Percentiles rank a stretch among this genome's conserved stretches.
phyloP scores from a whole-genome alignment of 1,284 basidiomycete genomes.

The Melanopsichium pennsylvanicum region DNA sequence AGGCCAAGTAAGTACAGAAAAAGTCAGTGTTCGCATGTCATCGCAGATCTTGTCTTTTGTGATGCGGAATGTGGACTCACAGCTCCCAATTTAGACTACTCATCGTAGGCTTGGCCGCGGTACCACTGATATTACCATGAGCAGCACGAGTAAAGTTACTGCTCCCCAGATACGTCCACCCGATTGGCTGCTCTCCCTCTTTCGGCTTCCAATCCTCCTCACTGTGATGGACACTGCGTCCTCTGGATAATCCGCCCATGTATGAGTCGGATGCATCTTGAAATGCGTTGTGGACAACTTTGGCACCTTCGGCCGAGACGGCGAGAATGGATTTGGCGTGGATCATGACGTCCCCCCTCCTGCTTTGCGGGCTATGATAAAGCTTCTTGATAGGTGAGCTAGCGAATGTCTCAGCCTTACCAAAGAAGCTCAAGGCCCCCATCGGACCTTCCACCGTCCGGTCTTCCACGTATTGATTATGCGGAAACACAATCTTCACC shows the following conservation, averaged over 20 bases:
- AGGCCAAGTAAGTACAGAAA: background rate
- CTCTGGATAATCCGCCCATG: conserved; percentile 6
- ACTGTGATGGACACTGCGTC: background rate
- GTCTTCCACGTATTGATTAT: conserved; percentile 44
- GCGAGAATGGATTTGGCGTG: conserved; percentile 62
- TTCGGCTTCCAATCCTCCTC: conserved; percentile 1
- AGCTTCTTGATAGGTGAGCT: conserved; percentile 27
- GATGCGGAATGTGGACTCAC: too few species aligned
- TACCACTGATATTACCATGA: conserved; percentile 58
- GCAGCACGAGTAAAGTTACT: conserved; percentile 63
- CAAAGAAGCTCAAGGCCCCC: conserved; percentile 61
- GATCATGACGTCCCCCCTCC: conserved; percentile 60
- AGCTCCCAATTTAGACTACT: conserved; percentile 60
- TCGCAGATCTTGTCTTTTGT: too few species aligned
- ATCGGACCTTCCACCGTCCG: conserved; percentile 38
- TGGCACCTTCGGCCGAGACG: conserved; percentile 6
- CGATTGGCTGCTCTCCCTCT: conserved; percentile 19
- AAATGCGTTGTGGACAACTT: conserved; percentile 21
- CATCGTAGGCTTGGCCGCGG: conserved; percentile 20
- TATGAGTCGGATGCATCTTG: conserved; percentile 13
- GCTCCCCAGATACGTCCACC: conserved; percentile 60
- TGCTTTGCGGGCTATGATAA: conserved; percentile 44
- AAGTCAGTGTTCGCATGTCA: conserved; percentile 1
- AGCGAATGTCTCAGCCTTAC: conserved; percentile 47
- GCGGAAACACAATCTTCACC: conserved; percentile 59